Conservation (phyloP, 1,284 basidiomycete genomes). For the Cryptococcus floricola region DNA sequence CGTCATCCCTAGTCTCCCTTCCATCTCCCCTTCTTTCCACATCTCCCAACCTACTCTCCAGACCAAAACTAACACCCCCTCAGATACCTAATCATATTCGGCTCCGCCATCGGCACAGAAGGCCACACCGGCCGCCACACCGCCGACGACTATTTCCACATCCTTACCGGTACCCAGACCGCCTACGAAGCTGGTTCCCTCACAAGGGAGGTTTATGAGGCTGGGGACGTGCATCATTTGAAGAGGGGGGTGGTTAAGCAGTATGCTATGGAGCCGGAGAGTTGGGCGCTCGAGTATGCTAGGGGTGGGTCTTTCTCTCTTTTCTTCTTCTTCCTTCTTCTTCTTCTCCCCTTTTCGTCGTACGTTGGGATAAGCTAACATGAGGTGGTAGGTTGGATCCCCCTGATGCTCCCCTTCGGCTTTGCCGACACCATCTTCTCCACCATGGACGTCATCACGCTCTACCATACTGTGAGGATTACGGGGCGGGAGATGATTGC, state of each 20-base stretch:
- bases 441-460: slow-evolving; percentile 79
- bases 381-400: slow-evolving; percentile 69
- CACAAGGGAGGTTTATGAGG: slow-evolving; percentile 73
- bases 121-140: slow-evolving; percentile 92
- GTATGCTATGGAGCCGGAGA: slow-evolving; percentile 94
- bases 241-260: slow-evolving; percentile 82
- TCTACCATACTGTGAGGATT: slow-evolving; percentile 73
- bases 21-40: slow-evolving; percentile 6
- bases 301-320: slow-evolving; percentile 58
- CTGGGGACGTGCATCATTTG: slow-evolving; percentile 81
- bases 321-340: background rate
- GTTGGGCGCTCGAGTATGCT: slow-evolving; percentile 93
- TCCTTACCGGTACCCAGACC: slow-evolving; percentile 87
- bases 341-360: background rate
- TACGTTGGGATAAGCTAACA: background rate
- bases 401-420: slow-evolving; percentile 88
- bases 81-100: slow-evolving; percentile 71
- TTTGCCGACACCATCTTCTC: slow-evolving; percentile 80
- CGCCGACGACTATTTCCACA: slow-evolving; percentile 92
- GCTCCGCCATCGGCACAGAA: slow-evolving; percentile 92
- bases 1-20: background rate
- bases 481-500: slow-evolving; percentile 76
- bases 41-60: background rate
- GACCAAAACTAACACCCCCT: background rate
- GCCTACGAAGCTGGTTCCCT: slow-evolving; percentile 78